Evolutionary conservation across 129 eudicot species (phyloP).

Genomic region (Helichrysum umbraculigerum): DNA sequence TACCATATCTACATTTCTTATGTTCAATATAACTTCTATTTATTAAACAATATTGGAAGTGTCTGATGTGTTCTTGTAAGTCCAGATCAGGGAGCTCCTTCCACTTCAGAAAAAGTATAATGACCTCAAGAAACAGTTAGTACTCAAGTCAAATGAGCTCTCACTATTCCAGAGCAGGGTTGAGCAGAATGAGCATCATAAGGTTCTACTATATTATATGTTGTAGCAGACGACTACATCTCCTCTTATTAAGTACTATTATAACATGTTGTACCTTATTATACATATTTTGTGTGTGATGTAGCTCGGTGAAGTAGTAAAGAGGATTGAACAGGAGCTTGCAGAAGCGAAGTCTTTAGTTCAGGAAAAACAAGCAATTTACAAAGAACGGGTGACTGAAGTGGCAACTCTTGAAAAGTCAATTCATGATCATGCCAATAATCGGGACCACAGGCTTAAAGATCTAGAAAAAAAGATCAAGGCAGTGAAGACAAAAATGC

Average conservation of each 20-base stretch:
- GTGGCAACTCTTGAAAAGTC: conserved; percentile 74
- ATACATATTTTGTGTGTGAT: conserved; percentile 14
- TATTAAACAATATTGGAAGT: not conserved
- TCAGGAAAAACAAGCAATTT: conserved; percentile 56
- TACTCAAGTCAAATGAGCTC: conserved; percentile 83
- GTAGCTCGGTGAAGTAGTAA: conserved; percentile 79
- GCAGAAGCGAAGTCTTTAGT: conserved; percentile 64
- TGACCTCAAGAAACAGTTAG: conserved; percentile 75
- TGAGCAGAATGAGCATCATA: conserved; percentile 94
- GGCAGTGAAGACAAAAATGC: conserved; percentile 66
- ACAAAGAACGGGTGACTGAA: conserved; percentile 54
- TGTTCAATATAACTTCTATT: not conserved
- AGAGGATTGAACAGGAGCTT: conserved; percentile 82
- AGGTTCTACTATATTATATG: conserved; percentile 48
- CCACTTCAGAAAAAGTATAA: conserved; percentile 78
- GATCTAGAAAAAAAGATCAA: conserved; percentile 83
- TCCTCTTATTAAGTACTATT: not conserved
- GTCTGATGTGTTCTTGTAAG: not conserved
- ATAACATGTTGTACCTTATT: not conserved
- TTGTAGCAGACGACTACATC: not conserved
- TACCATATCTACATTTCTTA: conserved; percentile 12
- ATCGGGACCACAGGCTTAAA: conserved; percentile 73
- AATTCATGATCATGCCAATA: conserved; percentile 71
- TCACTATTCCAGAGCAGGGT: conserved; percentile 74
- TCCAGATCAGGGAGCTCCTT: conserved; percentile 74